phyloP scores from a whole-genome alignment of 805 yeast species.

The Hanseniaspora pseudoguilliermondii region DNA sequence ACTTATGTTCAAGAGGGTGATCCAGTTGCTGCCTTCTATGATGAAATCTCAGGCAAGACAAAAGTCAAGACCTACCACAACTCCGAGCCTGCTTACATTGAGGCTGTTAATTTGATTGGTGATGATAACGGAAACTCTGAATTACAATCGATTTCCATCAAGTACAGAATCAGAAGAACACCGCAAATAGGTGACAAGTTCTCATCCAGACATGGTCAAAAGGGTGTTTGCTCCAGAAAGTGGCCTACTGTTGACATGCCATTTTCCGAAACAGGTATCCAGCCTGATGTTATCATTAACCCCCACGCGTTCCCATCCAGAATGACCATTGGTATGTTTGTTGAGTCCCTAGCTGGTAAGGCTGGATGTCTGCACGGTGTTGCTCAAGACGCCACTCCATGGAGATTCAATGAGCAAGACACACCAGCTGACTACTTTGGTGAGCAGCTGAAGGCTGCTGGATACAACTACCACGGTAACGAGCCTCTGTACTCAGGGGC shows the following conservation, averaged over 20 bases:
- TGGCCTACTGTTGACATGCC: constrained; percentile 98
- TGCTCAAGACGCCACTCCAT: constrained; percentile 94
- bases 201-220: constrained; percentile 95
- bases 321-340: constrained; percentile 99
- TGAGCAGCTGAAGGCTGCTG: constrained; percentile 74
- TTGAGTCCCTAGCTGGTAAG: constrained; percentile 95
- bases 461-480: constrained; percentile 94
- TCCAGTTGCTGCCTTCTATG: constrained; percentile 85
- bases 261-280: constrained; percentile 88
- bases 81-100: constrained; percentile 85
- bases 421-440: constrained; percentile 98
- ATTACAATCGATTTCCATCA: constrained; percentile 73
- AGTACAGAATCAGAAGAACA: constrained; percentile 78
- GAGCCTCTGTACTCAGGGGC: constrained; percentile 99
- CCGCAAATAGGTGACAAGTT: constrained; percentile 96
- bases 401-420: constrained; percentile 81
- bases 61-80: constrained; percentile 88
- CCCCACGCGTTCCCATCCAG: constrained; percentile 99
- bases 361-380: constrained; percentile 97
- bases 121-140: constrained; percentile 53
- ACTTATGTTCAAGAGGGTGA: constrained; percentile 85
- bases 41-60: constrained; percentile 81
- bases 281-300: constrained; percentile 93
- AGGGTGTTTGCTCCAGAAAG: constrained; percentile 95
- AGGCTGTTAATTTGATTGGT: constrained; percentile 84